Conservation (phyloP, 2,329 filamentous ascomycete genomes). For the Claviceps spartinae region DNA sequence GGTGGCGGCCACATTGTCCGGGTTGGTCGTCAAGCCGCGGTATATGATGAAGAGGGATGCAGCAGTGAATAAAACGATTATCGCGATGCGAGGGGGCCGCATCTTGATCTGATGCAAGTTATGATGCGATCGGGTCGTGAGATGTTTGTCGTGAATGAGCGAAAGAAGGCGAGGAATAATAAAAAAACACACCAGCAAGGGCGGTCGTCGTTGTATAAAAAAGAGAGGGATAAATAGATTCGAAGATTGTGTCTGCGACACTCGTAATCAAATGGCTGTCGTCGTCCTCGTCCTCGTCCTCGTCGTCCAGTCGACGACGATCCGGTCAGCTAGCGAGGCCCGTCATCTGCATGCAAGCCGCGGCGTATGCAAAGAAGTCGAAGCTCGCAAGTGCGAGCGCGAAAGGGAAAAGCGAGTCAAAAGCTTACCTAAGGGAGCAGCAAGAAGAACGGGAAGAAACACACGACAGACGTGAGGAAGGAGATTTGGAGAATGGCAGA, state of each 20-base stretch:
- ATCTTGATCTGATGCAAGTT: constrained; percentile 21
- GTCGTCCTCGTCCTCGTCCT: neutral
- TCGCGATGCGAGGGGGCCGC: constrained; percentile 40
- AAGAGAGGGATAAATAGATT: neutral
- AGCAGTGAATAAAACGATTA: constrained; percentile 39
- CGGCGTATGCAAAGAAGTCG: neutral
- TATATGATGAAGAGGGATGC: constrained; percentile 41
- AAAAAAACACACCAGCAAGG: neutral
- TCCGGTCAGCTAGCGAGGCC: constrained; percentile 3
- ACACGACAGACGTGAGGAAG: neutral
- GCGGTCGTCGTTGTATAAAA: neutral
- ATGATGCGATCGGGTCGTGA: neutral
- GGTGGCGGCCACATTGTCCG: constrained; percentile 12
- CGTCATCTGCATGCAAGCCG: constrained; percentile 6
- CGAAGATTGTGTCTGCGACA: neutral
- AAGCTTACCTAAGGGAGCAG: neutral
- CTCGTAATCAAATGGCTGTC: neutral
- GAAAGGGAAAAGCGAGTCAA: neutral
- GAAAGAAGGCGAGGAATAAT: neutral
- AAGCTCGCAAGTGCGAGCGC: neutral
- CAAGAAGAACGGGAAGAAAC: neutral
- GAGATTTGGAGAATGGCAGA: neutral
- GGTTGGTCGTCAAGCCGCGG: constrained; percentile 30
- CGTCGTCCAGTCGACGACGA: constrained; percentile 5
- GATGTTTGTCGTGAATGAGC: neutral